Evolutionary conservation across 805 yeast genomes (phyloP), one percentile per base, ranked within the genome.

Genomic region (Metschnikowia similis): DNA sequence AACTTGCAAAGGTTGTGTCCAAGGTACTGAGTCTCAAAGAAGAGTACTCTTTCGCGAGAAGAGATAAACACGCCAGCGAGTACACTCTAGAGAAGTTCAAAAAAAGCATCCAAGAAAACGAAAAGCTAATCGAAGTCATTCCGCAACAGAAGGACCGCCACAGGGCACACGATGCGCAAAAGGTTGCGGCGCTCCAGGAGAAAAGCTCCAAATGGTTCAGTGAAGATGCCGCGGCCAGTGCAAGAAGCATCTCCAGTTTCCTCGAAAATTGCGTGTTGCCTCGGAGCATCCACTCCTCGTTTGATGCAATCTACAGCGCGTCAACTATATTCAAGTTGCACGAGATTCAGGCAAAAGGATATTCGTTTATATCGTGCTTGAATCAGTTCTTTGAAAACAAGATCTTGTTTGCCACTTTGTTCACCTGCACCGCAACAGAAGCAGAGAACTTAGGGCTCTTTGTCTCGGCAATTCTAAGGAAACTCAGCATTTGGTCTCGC

Each of bases 391-490:
- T 89, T 49, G 62, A 68, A 0, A 69, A 70, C 3, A 70, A 72
- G 9, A 64, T 82, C 11, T 62, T 88, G 43, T 75, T 75, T 43
- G 77, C 85, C 2, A 76, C 88, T 2, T 61, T 90, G 10, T 84
- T 80, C 57, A 81, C 92, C 1, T 79, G 83, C 48, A 87, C 97
- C 0, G 77, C 88, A 0, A 66, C 75, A 4, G 97, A 91, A 61
- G 83, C 96, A 1, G 96, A 90, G 57, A 87, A 87, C 61, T 64
- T 90, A 35, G 96, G 96, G 3, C 65, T 88, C 10, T 90, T 91
- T 56, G 79, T 81, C 56, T 72, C 80, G 27, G 83, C 80, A 26
- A 53, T 86, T 1, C 67, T 89, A 39, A 67, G 63, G 6, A 66
- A 66, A 21, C 69, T 84, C 39, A 77, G 79, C 48, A 51, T 59